These are phyloP conservation scores for Salix suchowensis DNA, from an alignment of 345 rosid species.

Conservation along the genomic window DNA sequence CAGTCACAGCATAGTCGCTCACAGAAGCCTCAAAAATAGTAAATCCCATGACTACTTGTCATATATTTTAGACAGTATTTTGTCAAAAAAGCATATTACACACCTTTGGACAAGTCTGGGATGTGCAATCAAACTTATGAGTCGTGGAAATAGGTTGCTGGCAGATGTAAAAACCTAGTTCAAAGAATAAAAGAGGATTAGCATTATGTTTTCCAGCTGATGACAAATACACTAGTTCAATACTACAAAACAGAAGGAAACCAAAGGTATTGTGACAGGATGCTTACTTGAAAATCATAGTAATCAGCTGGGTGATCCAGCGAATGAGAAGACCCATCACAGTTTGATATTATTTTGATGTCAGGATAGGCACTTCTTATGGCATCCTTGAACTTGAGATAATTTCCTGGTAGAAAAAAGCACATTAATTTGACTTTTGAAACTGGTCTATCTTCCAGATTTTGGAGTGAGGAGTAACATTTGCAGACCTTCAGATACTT, in stretches of 20 bases:
- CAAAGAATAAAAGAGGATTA: slow-evolving; percentile 9
- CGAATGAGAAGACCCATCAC: too few species aligned
- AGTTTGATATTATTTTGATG: too few species aligned
- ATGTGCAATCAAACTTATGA: slow-evolving; percentile 55
- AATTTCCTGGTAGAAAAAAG: too few species aligned
- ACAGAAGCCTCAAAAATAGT: slow-evolving; percentile 69
- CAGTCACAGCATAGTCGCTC: slow-evolving; percentile 90
- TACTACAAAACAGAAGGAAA: background rate
- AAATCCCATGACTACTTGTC: slow-evolving; percentile 3
- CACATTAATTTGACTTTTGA: background rate
- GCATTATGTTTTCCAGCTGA: background rate
- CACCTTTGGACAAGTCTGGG: slow-evolving; percentile 86
- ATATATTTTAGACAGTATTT: background rate
- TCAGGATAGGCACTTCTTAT: too few species aligned
- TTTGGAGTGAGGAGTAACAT: background rate
- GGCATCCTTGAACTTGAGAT: too few species aligned
- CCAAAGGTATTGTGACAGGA: background rate
- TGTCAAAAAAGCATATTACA: background rate
- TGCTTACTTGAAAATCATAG: slow-evolving; percentile 77
- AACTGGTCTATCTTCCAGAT: background rate
- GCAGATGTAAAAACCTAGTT: slow-evolving; percentile 70
- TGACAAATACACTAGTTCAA: background rate
- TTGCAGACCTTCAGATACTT: background rate
- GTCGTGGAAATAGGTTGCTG: slow-evolving; percentile 51
- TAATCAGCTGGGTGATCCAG: slow-evolving; percentile 58